Evolutionary conservation across 345 rosid genomes (phyloP).

Genomic region (Melaleuca alternifolia): DNA sequence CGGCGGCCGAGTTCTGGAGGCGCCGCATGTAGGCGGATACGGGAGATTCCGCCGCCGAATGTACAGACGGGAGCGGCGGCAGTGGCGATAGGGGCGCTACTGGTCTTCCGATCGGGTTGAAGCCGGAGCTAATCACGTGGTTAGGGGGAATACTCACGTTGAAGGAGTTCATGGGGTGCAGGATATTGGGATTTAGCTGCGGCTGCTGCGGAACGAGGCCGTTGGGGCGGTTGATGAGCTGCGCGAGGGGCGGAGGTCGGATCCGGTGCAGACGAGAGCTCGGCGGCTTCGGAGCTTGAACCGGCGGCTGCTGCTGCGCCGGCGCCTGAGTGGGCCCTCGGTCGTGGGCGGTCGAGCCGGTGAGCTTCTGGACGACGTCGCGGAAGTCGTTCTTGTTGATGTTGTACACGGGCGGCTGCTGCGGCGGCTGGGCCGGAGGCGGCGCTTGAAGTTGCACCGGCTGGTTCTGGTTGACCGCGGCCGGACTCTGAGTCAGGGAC

Average conservation of each 20-base stretch:
- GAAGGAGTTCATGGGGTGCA: not conserved
- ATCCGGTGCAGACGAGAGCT: constrained; percentile 86
- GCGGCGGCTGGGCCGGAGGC: constrained; percentile 13
- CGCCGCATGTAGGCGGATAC: constrained; percentile 59
- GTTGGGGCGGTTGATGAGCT: constrained; percentile 47
- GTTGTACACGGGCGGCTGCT: constrained; percentile 70
- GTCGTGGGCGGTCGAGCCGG: constrained; percentile 87
- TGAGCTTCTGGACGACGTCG: constrained; percentile 88
- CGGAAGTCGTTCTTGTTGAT: constrained; percentile 90
- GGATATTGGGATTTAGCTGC: constrained; percentile 4
- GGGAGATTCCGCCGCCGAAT: constrained; percentile 30
- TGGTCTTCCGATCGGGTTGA: constrained; percentile 4
- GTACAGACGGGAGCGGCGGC: constrained; percentile 27
- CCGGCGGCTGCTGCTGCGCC: constrained; percentile 18
- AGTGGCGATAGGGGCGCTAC: constrained; percentile 19
- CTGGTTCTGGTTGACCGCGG: not conserved
- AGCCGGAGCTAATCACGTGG: constrained; percentile 3
- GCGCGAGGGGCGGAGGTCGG: constrained; percentile 85
- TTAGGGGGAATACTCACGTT: not conserved
- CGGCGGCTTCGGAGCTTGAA: constrained; percentile 59
- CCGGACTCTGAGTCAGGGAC: not conserved
- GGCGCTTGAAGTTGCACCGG: not conserved
- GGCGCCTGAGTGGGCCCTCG: constrained; percentile 31
- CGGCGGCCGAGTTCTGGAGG: constrained; percentile 40
- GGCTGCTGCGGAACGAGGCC: constrained; percentile 18